A percentile compares a stretch with the other conserved stretches of the same genome.
Evolutionary conservation across 225 moss, liverwort and hornwort species (phyloP).

Genomic region (Marchantia polymorpha): DNA sequence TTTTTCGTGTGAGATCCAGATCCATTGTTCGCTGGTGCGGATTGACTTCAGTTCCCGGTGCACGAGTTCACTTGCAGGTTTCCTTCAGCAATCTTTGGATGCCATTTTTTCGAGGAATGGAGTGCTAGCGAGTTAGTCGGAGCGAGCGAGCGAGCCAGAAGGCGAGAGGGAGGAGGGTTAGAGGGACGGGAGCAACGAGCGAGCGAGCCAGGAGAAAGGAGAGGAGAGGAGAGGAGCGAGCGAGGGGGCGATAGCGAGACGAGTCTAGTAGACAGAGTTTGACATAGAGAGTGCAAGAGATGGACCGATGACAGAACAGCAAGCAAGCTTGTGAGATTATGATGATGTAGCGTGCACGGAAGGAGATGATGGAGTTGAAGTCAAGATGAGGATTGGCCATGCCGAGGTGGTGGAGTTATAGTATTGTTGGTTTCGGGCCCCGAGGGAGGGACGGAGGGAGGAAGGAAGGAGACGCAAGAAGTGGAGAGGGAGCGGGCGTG

Average conservation of each 20-base stretch:
- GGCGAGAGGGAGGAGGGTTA: background rate
- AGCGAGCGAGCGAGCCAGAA: background rate
- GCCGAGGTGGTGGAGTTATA: constrained; percentile 17
- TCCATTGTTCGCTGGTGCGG: constrained; percentile 14
- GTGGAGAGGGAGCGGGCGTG: constrained; percentile 9
- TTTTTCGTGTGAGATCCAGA: constrained; percentile 25
- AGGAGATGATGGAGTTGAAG: constrained; percentile 19
- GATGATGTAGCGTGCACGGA: constrained; percentile 32
- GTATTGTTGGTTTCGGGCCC: background rate
- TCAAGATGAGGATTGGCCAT: constrained; percentile 30
- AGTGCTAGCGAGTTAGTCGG: background rate
- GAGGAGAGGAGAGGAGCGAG: background rate
- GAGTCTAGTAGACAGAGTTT: background rate
- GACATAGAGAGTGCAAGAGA: constrained; percentile 2
- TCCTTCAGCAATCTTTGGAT: constrained; percentile 14
- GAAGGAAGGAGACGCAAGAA: constrained; percentile 15
- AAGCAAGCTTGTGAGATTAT: constrained; percentile 37
- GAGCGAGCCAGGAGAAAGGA: background rate
- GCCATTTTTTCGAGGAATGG: constrained; percentile 18
- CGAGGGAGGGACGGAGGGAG: constrained; percentile 2
- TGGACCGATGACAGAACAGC: constrained; percentile 5
- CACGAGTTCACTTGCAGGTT: constrained; percentile 15
- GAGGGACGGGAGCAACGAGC: background rate
- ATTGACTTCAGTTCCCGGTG: constrained; percentile 17
- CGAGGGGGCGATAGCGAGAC: constrained; percentile 2